Evolutionary conservation across 2,329 filamentous ascomycete species (phyloP), one percentile per base, ranked within the genome.

Genomic region (Laburnicola sp.): DNA sequence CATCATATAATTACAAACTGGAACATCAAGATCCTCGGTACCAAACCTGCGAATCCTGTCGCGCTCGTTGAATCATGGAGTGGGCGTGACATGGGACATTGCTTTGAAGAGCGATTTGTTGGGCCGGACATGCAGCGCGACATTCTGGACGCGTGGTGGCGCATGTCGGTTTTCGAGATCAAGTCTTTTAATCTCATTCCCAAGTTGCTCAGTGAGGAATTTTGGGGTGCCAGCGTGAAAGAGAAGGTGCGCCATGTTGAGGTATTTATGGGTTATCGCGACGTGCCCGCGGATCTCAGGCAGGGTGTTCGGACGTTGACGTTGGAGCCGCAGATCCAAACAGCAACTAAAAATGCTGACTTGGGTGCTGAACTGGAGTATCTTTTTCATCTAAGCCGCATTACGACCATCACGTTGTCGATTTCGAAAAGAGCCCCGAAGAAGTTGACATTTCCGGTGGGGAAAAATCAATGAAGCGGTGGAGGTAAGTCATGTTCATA

Each of bases 131-230:
- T 37, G 34, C 43, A 30, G 25, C 32, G 11, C 2, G 43, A 45
- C 25, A 30, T 45, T 7, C 2, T 30, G 10, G 43, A 45, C n/a
- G 43, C 43, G 6, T 45, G 43, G 43, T 45, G 43, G 43, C 25
- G 25, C 32, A 30, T 30, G 43, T 45, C 43, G 10, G 25, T 30
- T 7, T 45, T 45, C 25, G 11, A 37, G 7, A 30, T 45, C 25
- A 45, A 37, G 43, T 37, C 43, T 2, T 30, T 26, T 5, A 25
- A 23, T 3, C 16, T 45, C 7, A 23, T 45, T 23, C 26, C 25
- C 2, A 30, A 23, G 25, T 37, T 45, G 9, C 8, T 45, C 34
- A 30, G 16, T 10, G 26, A 30, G 5, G 43, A 31, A 3, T 45
- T 45, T 10, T 37, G 26, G 32, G n/a, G 32, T 1, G n/a, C 4